These are phyloP conservation scores for Metarhizium rileyi DNA, from an alignment of 2,329 filamentous ascomycete species.

Conservation along the genomic window DNA sequence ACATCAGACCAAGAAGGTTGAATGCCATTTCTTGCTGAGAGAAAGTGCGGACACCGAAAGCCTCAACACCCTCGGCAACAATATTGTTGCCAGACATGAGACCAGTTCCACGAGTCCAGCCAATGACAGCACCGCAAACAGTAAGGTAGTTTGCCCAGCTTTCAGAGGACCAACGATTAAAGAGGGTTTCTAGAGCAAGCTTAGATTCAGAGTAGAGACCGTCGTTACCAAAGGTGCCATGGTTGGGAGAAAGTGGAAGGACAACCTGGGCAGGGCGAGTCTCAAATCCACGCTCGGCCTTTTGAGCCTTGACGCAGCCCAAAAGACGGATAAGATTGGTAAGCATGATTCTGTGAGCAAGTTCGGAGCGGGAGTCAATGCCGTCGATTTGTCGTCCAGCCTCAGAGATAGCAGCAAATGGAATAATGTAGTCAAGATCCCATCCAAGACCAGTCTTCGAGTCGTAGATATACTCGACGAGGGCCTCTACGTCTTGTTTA, in stretches of 20 bases:
- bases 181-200: slow-evolving; percentile 89
- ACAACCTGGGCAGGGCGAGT: slow-evolving; percentile 96
- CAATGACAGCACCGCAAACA: slow-evolving; percentile 95
- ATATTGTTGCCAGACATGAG: slow-evolving; percentile 98
- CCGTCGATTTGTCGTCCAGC: slow-evolving; percentile 95
- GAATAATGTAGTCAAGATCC: slow-evolving; percentile 94
- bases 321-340: slow-evolving; percentile 91
- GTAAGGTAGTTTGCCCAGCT: slow-evolving; percentile 97
- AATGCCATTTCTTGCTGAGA: slow-evolving; percentile 99
- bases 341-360: slow-evolving; percentile 97
- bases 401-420: slow-evolving; percentile 95
- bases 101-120: slow-evolving; percentile 96
- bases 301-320: slow-evolving; percentile 83
- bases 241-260: slow-evolving; percentile 90
- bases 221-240: slow-evolving; percentile 96
- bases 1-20: slow-evolving; percentile 94
- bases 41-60: slow-evolving; percentile 94
- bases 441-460: slow-evolving; percentile 92
- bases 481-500: slow-evolving; percentile 91
- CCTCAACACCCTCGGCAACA: slow-evolving; percentile 92
- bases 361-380: slow-evolving; percentile 94
- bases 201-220: slow-evolving; percentile 98
- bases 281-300: slow-evolving; percentile 78
- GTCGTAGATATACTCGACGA: slow-evolving; percentile 95
- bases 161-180: slow-evolving; percentile 98